Base-by-base conservation (phyloP, 768 basidiomycete genomes). In the Dictyophora rubrovolvata region DNA sequence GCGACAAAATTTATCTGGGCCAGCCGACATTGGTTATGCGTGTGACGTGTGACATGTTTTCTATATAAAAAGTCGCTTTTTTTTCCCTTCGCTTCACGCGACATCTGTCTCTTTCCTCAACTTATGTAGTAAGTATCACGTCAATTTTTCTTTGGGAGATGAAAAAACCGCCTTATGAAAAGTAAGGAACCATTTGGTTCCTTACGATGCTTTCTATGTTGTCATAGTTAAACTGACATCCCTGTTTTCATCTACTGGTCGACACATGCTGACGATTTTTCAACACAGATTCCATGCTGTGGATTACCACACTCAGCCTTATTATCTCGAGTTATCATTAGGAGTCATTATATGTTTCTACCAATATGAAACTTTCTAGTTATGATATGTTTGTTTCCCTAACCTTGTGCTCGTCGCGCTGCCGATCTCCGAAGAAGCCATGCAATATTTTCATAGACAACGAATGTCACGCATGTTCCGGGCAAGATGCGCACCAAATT, bases 401-500 rank as follows among this genome's bases (percentile, higher is more conserved):
- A 36, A 18, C 49, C 17, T 22, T 59, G 69, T 59, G 79, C 80
- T 33, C 79, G 75, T 60, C 71, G 77, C n/a, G 75, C 74, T 52
- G 88, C 89, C 2, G 79, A 78, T 5, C 80, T 82, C 62, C 85
- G 76, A 48, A 93, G 69, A 23, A 91, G 66, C 89, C 89, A 93
- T 0, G 90, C 89, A 57, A 93, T 69, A 63, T 93, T 93, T 69
- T 93, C 96, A 69, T 98, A 99, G 18, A 97, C 93, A 42, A 98
- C 95, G 64, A 98, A 96, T 5, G 95, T 98, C 50, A 97, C 89
- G 69, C 95, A 97, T 2, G 95, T 98, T 28, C 95, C 96, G 0
- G 96, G 96, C 16, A 98, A 78, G 53, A 99, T 94, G 14, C 96
- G 83, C 12, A 99, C 84, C 22, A 96, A 79, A 67, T 97, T 98